A percentile compares a stretch with the other conserved stretches of the same genome.
These are phyloP conservation scores for Persicaria tinctoria DNA, from an alignment of 148 eudicot species.

Conservation along the genomic window DNA sequence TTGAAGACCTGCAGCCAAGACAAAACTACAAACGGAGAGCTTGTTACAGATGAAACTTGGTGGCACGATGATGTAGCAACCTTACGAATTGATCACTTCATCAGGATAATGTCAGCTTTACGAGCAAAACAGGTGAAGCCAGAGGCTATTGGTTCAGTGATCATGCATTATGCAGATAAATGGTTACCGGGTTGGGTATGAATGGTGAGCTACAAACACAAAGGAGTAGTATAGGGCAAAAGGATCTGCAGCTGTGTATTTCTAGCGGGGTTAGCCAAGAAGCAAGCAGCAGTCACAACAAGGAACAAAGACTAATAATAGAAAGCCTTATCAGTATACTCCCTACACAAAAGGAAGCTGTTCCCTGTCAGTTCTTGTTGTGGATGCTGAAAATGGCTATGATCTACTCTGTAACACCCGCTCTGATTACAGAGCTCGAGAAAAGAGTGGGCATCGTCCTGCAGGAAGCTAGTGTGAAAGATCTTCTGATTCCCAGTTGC, in stretches of 20 bases:
- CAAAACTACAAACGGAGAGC: constrained; percentile 20
- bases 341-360: constrained; percentile 58
- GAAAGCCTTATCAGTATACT: constrained; percentile 64
- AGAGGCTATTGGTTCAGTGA: constrained; percentile 43
- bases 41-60: constrained; percentile 26
- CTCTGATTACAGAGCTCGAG: constrained; percentile 64
- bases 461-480: constrained; percentile 49
- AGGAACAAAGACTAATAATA: constrained; percentile 48
- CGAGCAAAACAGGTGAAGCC: constrained; percentile 40
- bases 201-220: constrained; percentile 24
- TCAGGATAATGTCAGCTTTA: constrained; percentile 45
- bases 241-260: constrained; percentile 39
- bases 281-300: constrained; percentile 17
- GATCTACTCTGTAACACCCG: constrained; percentile 45
- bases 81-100: constrained; percentile 55
- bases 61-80: constrained; percentile 53
- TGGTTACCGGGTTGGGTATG: constrained; percentile 48
- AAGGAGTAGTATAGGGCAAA: constrained; percentile 19
- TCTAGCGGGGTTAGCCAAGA: constrained; percentile 26
- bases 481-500: constrained; percentile 49
- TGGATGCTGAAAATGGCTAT: constrained; percentile 55
- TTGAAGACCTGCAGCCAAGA: constrained; percentile 39
- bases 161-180: constrained; percentile 44
- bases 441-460: constrained; percentile 55
- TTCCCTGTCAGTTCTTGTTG: constrained; percentile 53